Percentiles rank a stretch among this genome's conserved stretches.
Conservation (phyloP, 495 filamentous ascomycete species). For the Hypoxylon fuscum region DNA sequence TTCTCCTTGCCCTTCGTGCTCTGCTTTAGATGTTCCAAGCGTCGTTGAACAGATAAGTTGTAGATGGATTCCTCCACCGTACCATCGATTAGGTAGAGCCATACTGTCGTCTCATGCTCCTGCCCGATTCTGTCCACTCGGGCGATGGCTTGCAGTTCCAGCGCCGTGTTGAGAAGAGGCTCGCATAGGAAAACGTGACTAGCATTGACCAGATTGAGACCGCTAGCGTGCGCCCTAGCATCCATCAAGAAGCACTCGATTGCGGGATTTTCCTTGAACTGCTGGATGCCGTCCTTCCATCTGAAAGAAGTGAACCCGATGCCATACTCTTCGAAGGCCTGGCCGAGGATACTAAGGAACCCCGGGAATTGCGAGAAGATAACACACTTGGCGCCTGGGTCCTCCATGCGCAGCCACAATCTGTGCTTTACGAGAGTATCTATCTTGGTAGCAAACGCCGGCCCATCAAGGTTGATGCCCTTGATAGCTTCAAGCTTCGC, state of each 20-base stretch:
- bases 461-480: constrained; percentile 74
- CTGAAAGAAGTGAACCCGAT: constrained; percentile 78
- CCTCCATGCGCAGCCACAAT: constrained; percentile 81
- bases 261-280: constrained; percentile 77
- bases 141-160: constrained; percentile 93
- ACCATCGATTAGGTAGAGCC: constrained; percentile 88
- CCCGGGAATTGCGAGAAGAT: constrained; percentile 87
- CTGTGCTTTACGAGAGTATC: constrained; percentile 84
- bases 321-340: constrained; percentile 70
- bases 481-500: constrained; percentile 81
- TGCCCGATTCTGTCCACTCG: constrained; percentile 96
- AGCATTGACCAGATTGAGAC: constrained; percentile 89
- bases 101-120: constrained; percentile 85
- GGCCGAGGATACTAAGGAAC: constrained; percentile 77
- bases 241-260: constrained; percentile 89
- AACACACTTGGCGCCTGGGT: constrained; percentile 88
- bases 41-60: constrained; percentile 78
- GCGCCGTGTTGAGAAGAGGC: constrained; percentile 88
- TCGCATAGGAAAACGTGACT: constrained; percentile 96
- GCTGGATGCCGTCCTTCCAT: constrained; percentile 67
- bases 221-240: constrained; percentile 85
- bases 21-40: constrained; percentile 76
- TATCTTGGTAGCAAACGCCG: constrained; percentile 86
- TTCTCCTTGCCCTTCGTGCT: constrained; percentile 46
- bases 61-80: constrained; percentile 93